Conservation (phyloP, 495 filamentous ascomycete species). For the Extremus antarcticus region DNA sequence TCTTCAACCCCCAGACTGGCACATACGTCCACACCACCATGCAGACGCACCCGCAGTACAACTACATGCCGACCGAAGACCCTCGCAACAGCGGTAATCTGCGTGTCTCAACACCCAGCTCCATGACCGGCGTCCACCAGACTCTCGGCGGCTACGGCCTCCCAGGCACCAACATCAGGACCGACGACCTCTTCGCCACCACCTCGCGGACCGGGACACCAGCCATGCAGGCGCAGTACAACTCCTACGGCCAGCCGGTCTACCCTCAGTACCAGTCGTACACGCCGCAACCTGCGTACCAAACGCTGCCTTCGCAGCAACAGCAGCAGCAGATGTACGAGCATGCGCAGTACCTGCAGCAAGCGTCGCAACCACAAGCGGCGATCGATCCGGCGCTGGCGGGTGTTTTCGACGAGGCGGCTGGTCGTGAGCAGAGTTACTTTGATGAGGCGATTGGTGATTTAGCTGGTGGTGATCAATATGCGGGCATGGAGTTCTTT, state of each 20-base stretch:
- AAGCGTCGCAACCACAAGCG: conserved; percentile 14
- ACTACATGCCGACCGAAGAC: conserved; percentile 10
- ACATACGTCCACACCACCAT: conserved; percentile 5
- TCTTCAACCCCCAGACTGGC: conserved; percentile 12
- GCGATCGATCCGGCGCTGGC: conserved; percentile 18
- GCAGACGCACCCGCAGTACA: conserved; percentile 8
- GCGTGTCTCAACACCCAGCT: conserved; percentile 9
- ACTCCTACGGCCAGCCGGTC: conserved; percentile 15
- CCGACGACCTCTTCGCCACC: conserved; percentile 13
- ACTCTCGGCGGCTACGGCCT: conserved; percentile 17
- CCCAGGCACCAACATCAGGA: conserved; percentile 11
- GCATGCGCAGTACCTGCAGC: conserved; percentile 13
- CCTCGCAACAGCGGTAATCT: neutral
- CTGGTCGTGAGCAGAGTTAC: conserved; percentile 2
- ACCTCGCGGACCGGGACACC: conserved; percentile 10
- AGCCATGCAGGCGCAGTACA: conserved; percentile 4
- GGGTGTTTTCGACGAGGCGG: neutral
- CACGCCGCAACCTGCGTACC: neutral
- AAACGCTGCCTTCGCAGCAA: neutral
- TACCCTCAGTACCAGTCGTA: conserved; percentile 13
- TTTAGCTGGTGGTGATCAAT: neutral
- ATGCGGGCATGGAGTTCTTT: conserved; percentile 3
- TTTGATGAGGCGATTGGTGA: conserved; percentile 15
- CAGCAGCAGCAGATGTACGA: conserved; percentile 7
- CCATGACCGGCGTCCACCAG: conserved; percentile 1